Percentiles rank a stretch among this genome's conserved stretches.
Conservation (phyloP, 345 rosid genomes). For the Rhodamnia rubescens region DNA sequence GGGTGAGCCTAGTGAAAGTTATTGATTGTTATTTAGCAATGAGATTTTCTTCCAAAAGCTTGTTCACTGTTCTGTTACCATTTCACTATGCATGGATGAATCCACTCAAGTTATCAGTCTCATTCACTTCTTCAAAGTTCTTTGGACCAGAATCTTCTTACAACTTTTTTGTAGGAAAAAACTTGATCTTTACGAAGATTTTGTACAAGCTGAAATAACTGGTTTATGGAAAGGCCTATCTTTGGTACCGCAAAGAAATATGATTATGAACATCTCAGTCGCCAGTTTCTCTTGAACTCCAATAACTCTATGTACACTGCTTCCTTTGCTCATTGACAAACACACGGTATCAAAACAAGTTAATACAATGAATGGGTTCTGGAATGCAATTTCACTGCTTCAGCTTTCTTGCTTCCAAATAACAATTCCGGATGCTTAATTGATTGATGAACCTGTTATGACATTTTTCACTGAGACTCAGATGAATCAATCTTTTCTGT, state of each 20-base stretch:
- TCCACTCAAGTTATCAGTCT: neutral
- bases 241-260: neutral
- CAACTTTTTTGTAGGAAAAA: neutral
- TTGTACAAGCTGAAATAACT: neutral
- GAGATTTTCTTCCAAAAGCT: neutral
- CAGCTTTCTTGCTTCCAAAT: neutral
- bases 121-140: neutral
- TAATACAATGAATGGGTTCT: neutral
- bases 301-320: neutral
- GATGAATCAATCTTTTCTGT: neutral
- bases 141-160: neutral
- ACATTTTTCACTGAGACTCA: neutral
- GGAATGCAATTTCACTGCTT: neutral
- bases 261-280: neutral
- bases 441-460: neutral
- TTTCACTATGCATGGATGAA: neutral
- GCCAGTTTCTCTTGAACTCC: neutral
- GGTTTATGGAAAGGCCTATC: neutral
- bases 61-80: neutral
- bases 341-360: neutral
- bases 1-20: constrained; percentile 26
- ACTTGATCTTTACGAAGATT: neutral
- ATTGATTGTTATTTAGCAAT: neutral
- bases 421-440: neutral
- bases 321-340: neutral